Conservation (phyloP, 768 basidiomycete genomes). For the Phaeotremella skinneri region DNA sequence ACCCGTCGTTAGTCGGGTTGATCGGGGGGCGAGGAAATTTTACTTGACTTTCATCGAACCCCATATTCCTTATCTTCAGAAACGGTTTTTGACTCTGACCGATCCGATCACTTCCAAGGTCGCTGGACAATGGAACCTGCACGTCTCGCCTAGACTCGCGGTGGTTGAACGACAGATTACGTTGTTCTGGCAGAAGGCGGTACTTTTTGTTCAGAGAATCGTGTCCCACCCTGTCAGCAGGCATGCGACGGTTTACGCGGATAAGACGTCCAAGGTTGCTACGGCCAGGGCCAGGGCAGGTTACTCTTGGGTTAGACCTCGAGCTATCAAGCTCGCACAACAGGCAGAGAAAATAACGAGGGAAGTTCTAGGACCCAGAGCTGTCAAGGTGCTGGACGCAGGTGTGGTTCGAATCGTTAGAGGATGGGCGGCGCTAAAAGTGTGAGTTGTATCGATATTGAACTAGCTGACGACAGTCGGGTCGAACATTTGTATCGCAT, state of each 20-base stretch:
- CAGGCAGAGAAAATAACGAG: conserved; percentile 23
- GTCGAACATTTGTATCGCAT: conserved; percentile 25
- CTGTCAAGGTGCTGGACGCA: conserved; percentile 15
- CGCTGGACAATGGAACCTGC: conserved; percentile 16
- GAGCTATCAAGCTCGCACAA: conserved; percentile 20
- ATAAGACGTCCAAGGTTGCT: conserved; percentile 16
- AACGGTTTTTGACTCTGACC: conserved; percentile 23
- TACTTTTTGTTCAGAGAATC: conserved; percentile 1
- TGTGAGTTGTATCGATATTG: conserved; percentile 18
- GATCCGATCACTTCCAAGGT: conserved; percentile 33
- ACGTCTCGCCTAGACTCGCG: conserved; percentile 31
- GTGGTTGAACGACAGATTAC: conserved; percentile 11
- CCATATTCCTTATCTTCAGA: conserved; percentile 30
- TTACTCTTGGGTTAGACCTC: conserved; percentile 33
- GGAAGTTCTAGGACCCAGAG: conserved; percentile 35
- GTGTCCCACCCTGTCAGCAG: conserved; percentile 34
- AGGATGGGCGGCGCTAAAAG: conserved; percentile 15
- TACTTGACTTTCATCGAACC: conserved; percentile 43
- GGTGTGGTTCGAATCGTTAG: conserved; percentile 20
- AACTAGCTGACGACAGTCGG: conserved; percentile 17
- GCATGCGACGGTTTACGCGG: conserved; percentile 25
- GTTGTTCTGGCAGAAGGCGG: conserved; percentile 21
- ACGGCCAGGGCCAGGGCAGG: conserved; percentile 21
- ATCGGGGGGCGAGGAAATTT: conserved; percentile 26
- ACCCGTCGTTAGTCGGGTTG: conserved; percentile 22